These are phyloP conservation scores for Sarocladium oryzae DNA, from an alignment of 2,329 filamentous ascomycete species.

Conservation along the genomic window DNA sequence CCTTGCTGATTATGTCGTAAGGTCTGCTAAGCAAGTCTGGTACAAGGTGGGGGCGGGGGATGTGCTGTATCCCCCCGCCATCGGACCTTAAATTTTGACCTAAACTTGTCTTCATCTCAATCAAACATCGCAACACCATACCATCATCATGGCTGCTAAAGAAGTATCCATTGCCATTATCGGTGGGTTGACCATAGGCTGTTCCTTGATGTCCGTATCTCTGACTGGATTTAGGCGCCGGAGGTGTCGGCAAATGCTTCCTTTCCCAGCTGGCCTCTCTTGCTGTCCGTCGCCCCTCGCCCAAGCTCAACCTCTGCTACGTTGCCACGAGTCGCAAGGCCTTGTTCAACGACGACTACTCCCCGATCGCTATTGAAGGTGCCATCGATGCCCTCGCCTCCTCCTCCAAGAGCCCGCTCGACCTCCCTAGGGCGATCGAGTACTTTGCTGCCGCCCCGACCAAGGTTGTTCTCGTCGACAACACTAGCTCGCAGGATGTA, in stretches of 20 bases:
- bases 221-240: slow-evolving; percentile 56
- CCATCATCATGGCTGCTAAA: slow-evolving; percentile 32
- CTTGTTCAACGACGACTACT: slow-evolving; percentile 67
- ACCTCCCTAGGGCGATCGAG: slow-evolving; percentile 63
- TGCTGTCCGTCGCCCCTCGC: slow-evolving; percentile 57
- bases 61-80: slow-evolving; percentile 24
- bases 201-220: not conserved
- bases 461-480: slow-evolving; percentile 83
- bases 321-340: slow-evolving; percentile 81
- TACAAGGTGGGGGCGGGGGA: slow-evolving; percentile 5
- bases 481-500: slow-evolving; percentile 85
- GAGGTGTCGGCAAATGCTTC: slow-evolving; percentile 90
- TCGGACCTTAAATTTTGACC: slow-evolving; percentile 22
- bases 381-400: slow-evolving; percentile 56
- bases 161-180: slow-evolving; percentile 49
- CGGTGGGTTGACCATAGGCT: slow-evolving; percentile 28
- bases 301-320: slow-evolving; percentile 72
- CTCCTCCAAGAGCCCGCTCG: slow-evolving; percentile 58
- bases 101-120: slow-evolving; percentile 20
- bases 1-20: too few species aligned
- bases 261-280: slow-evolving; percentile 71
- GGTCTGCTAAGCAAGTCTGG: not conserved
- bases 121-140: slow-evolving; percentile 16
- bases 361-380: slow-evolving; percentile 55
- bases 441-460: slow-evolving; percentile 74